Evolutionary conservation across 148 eudicot species (phyloP), one percentile per base, ranked within the genome.

Genomic region (Agrostemma githago): DNA sequence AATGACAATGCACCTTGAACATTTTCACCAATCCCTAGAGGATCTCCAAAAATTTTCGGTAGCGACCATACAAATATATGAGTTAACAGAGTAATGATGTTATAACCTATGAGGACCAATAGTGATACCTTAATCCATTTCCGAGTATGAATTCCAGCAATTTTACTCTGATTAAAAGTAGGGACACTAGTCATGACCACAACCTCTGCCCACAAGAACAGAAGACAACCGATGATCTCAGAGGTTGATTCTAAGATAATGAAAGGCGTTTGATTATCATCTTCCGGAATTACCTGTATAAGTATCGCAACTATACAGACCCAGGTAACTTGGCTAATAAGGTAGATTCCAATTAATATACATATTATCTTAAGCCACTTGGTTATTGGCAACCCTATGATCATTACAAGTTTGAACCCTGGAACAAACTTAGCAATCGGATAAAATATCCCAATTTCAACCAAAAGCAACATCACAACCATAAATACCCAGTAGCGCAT

Each of bases 101-200:
- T 58, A 8, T 63, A 20, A 14, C 61, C 70, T 16, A 64, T 8
- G 0, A 34, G 34, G 17, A 39, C 8, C 3, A 62, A 74, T 6
- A 74, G 16, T 5, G 61, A 6, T 19, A 64, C 69, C 77, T 63
- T 15, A 46, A 74, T 74, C 77, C 77, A 74, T 37, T 58, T 51
- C 39, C 14, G 16, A 14, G 70, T 37, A 17, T 64, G 6, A 2
- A 74, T 15, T 34, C 77, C 70, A 14, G 51, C 21, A 34, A 64
- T 34, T 44, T 34, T 65, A 5, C 53, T 43, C n/a, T 63, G 8
- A 16, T 37, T 37, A 64, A 63, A 46, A n/a, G 38, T 5, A 5
- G 77, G 51, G 42, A 73, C 66, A 14, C 68, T 69, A 40, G 46
- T 74, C 11, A 46, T 14, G 8, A 62, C 70, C 54, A 42, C 53